Base-by-base conservation (phyloP, 2,329 filamentous ascomycete species). In the Trichoderma harzianum region DNA sequence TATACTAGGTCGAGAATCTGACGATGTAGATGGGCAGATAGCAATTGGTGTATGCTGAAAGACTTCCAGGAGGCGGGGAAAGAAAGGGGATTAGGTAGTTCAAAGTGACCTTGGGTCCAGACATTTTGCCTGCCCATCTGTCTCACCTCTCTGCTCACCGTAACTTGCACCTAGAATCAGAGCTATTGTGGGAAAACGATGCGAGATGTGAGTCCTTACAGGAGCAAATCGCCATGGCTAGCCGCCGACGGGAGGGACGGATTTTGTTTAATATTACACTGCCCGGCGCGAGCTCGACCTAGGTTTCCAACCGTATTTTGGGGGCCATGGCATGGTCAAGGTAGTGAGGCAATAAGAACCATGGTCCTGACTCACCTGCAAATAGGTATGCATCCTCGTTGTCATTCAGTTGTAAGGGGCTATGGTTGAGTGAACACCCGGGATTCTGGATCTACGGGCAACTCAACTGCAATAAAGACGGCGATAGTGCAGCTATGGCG, bases 231-330 rank as follows among this genome's bases (percentile, higher is more conserved):
- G 66, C 24, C 53, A 55, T 47, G 53, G 69, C 21, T 58, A 58
- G 64, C 51, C 53, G 64, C 64, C 24, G 39, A 24, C 36, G 24
- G 36, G 30, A 32, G 53, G 34, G 32, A 26, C 32, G 12, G 26
- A 30, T 18, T 58, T 26, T 62, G 32, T 28, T 62, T 21, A 69
- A 36, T 39, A 69, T 69, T 69, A 53, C 57, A 62, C 66, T 32
- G 39, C 57, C 10, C 39, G 12, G 30, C 28, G 36, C 28, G 61
- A 28, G 18, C 55, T n/a, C 3, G 10, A 30, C 16, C 30, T 32
- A 24, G 26, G 12, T 28, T 6, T 26, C 6, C 8, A 67, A 32
- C 32, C 28, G 28, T n/a, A 24, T 4, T 8, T 2, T 28, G 26
- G 24, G 16, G 16, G 8, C 32, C 5, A 51, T 24, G n/a, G 36